A percentile compares a stretch with the other conserved stretches of the same genome.
Evolutionary conservation across 345 rosid species (phyloP).

Genomic region (Brassica cretica): DNA sequence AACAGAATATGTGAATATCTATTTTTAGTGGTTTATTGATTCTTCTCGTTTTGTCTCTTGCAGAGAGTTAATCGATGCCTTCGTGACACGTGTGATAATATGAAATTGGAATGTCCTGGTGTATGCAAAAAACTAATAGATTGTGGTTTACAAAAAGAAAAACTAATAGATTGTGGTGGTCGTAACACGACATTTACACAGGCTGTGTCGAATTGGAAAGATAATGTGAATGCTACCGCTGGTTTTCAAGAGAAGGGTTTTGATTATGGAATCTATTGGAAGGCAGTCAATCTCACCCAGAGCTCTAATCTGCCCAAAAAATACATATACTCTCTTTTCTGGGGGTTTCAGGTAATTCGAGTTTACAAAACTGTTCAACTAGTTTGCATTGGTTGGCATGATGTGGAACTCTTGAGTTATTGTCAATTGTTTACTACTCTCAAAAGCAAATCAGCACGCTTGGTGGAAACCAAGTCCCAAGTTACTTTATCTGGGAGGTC

Average conservation of each 20-base stretch:
- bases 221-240: not conserved
- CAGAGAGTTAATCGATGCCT: too few relatives aligned
- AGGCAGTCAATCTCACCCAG: not conserved
- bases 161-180: too few relatives aligned
- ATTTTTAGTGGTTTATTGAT: not conserved
- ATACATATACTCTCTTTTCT: not conserved
- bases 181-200: too few relatives aligned
- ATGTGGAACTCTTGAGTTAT: not conserved
- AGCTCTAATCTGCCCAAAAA: not conserved
- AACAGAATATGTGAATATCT: not conserved
- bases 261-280: not conserved
- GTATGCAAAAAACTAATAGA: too few relatives aligned
- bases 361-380: not conserved
- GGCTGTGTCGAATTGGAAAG: too few relatives aligned
- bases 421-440: not conserved
- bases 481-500: not conserved
- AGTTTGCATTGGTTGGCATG: not conserved
- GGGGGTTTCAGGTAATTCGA: not conserved
- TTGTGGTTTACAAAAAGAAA: too few relatives aligned
- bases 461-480: not conserved
- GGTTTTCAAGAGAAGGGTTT: not conserved
- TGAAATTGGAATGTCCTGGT: too few relatives aligned
- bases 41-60: constrained; percentile 2
- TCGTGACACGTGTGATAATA: too few relatives aligned
- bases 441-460: not conserved